Conservation (phyloP, 805 yeast genomes). For the Starmerella apicola region DNA sequence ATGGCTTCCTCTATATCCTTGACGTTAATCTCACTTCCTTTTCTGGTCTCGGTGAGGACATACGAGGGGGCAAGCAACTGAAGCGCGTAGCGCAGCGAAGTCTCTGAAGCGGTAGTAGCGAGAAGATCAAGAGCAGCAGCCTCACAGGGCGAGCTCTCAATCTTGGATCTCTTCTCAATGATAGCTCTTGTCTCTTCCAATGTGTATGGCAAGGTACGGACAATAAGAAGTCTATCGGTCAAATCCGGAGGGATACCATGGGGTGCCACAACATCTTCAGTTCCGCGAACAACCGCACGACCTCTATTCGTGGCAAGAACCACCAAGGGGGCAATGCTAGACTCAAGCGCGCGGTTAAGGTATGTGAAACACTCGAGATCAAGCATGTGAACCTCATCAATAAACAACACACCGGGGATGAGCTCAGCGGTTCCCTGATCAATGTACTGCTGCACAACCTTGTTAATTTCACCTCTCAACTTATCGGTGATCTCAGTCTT, state of each 20-base stretch:
- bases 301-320: conserved; percentile 95
- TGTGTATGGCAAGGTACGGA: conserved; percentile 80
- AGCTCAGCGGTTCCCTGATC: conserved; percentile 97
- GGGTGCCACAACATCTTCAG: conserved; percentile 71
- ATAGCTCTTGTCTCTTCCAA: conserved; percentile 72
- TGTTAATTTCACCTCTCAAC: conserved; percentile 83
- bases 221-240: conserved; percentile 79
- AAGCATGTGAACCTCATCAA: conserved; percentile 97
- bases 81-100: conserved; percentile 81
- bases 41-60: conserved; percentile 59
- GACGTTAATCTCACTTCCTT: conserved; percentile 53
- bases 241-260: conserved; percentile 96
- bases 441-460: conserved; percentile 88
- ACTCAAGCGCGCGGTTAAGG: conserved; percentile 85
- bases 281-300: conserved; percentile 79
- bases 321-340: conserved; percentile 84
- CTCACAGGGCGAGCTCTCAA: conserved; percentile 58
- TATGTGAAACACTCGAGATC: conserved; percentile 95
- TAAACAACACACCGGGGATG: conserved; percentile 93
- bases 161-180: conserved; percentile 65
- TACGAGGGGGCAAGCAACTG: conserved; percentile 88
- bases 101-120: conserved; percentile 59
- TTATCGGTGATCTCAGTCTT: conserved; percentile 97
- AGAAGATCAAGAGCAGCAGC: conserved; percentile 62
- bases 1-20: conserved; percentile 78